A percentile compares a stretch with the other conserved stretches of the same genome.
Conservation (phyloP, 306 rosid genomes). For the Fagus crenata region DNA sequence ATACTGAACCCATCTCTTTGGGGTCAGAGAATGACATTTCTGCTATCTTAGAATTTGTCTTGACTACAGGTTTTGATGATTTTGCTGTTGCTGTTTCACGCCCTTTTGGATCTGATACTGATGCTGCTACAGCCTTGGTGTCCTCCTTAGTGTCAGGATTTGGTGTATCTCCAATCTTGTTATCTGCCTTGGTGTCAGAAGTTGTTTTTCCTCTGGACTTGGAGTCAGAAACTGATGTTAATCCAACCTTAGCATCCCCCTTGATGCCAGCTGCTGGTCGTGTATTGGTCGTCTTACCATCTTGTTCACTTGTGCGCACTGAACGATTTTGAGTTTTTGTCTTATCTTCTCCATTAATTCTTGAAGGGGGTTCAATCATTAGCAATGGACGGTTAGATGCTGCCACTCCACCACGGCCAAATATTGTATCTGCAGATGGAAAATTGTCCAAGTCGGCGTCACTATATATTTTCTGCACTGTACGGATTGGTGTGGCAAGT, state of each 20-base stretch:
- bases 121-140: conserved; percentile 29
- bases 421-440: conserved; percentile 67
- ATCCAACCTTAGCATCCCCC: conserved; percentile 44
- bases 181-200: conserved; percentile 44
- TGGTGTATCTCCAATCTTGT: conserved; percentile 39
- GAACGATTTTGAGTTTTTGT: conserved; percentile 39
- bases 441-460: conserved; percentile 70
- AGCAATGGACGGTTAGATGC: conserved; percentile 62
- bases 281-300: conserved; percentile 47
- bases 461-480: conserved; percentile 67
- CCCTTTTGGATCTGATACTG: conserved; percentile 41
- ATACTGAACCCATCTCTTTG: conserved; percentile 18
- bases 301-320: conserved; percentile 53
- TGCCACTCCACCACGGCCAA: conserved; percentile 44
- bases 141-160: conserved; percentile 42
- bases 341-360: conserved; percentile 68
- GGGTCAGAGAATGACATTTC: conserved; percentile 40
- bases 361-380: conserved; percentile 70
- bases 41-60: conserved; percentile 30
- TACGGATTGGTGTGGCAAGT: conserved; percentile 97
- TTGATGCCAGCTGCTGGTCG: conserved; percentile 46
- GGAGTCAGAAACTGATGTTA: conserved; percentile 33
- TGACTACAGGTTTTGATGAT: conserved; percentile 29
- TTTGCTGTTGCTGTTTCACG: conserved; percentile 39
- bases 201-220: conserved; percentile 41